Conservation (phyloP, 805 yeast genomes). For the Lipomyces yamadae region DNA sequence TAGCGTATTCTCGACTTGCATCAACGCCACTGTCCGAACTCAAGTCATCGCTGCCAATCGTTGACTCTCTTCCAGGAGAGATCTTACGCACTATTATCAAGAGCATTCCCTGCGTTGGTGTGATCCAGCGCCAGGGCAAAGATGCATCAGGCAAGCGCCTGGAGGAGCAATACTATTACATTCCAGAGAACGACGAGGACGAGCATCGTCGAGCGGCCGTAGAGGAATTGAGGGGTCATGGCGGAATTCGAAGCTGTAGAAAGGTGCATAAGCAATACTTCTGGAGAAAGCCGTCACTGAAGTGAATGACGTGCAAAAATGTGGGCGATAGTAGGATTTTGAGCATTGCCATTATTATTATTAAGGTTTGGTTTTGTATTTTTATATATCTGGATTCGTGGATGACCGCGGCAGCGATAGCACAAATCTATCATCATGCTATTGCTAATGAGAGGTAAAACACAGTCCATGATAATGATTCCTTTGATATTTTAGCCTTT, state of each 20-base stretch:
- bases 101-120: slow-evolving; percentile 71
- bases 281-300: slow-evolving; percentile 61
- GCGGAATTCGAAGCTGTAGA: slow-evolving; percentile 82
- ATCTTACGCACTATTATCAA: slow-evolving; percentile 54
- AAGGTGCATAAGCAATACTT: slow-evolving; percentile 89
- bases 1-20: slow-evolving; percentile 86
- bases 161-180: slow-evolving; percentile 92
- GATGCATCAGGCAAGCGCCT: slow-evolving; percentile 96
- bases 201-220: slow-evolving; percentile 70
- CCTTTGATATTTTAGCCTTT: too few relatives aligned
- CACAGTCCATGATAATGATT: too few relatives aligned
- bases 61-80: slow-evolving; percentile 43
- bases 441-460: too few relatives aligned
- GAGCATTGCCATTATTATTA: too few relatives aligned
- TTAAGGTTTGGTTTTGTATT: too few relatives aligned
- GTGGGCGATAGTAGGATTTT: too few relatives aligned
- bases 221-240: slow-evolving; percentile 74
- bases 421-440: too few relatives aligned
- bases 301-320: slow-evolving; percentile 8
- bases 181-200: slow-evolving; percentile 80
- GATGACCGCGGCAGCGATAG: too few relatives aligned
- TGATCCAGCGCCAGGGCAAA: slow-evolving; percentile 84
- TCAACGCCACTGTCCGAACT: slow-evolving; percentile 84
- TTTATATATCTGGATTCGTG: too few relatives aligned
- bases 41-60: slow-evolving; percentile 56